Evolutionary conservation across 768 basidiomycete genomes (phyloP), one percentile per base, ranked within the genome.

Genomic region (Leccinum longicurvipes): DNA sequence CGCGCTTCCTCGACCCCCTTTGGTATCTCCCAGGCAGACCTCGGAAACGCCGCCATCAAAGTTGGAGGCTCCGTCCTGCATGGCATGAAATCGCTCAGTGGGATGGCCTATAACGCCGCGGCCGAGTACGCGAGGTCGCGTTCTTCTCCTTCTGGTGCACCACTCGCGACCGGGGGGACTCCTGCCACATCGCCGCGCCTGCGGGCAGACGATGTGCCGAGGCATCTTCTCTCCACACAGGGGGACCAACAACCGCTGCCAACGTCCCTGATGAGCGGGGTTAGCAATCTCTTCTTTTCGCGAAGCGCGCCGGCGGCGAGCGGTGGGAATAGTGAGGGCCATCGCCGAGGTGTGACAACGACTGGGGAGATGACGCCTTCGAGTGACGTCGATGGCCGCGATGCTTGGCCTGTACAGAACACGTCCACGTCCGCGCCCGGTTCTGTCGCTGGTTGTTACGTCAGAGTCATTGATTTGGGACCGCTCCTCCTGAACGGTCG

Each of bases 81-180:
- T 60, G 85, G 86, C 19, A 79, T 89, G 78, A 80, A 80, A 64
- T 79, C 80, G 7, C 65, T 87, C 2, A 82, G 86, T 2, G 85
- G 84, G 15, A 73, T 83, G 62, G 87, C 86, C 1, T 76, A 79
- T 31, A 76, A 76, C 17, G 83, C 82, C 36, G 78, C 76, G 17
- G 32, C 69, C 24, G 62, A 73, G 50, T 76, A 75, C 53, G 81
- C 81, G 15, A 72, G 61, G 34, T 69, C 73, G 14, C 70, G 67
- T 28, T 69, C 62, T 19, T 41, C 39, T 41, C 39, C 19, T n/a
- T 17, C 36, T 41, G 19, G 19, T 5, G 39, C 19, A 11, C 39
- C 39, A 5, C 39, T 11, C 6, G 39, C 36, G n/a, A 39, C 36
- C n/a, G n/a, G 36, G n/a, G 42, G 59, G 55, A 11, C 53, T 12